Evolutionary conservation across 2,329 filamentous ascomycete genomes (phyloP).

Genomic region (Monosporascus sp.): DNA sequence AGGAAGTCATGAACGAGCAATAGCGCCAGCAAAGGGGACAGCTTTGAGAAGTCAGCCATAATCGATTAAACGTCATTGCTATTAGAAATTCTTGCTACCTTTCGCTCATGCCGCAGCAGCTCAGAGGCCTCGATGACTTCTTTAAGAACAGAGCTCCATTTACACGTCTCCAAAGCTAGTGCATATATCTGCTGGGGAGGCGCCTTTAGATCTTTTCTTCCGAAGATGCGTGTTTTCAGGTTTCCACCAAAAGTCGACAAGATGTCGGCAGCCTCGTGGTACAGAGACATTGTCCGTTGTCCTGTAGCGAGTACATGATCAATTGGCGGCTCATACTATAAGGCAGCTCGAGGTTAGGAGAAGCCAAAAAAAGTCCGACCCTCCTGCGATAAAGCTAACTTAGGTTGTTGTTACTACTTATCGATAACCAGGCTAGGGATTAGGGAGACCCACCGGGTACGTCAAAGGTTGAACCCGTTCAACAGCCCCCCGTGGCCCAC

Average conservation of each 20-base stretch:
- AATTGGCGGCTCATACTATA: slow-evolving; percentile 1
- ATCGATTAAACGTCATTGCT: not conserved
- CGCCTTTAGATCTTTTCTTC: slow-evolving; percentile 67
- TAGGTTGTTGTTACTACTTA: too few species aligned
- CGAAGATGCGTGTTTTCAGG: slow-evolving; percentile 80
- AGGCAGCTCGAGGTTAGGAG: too few species aligned
- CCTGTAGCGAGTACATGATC: slow-evolving; percentile 7
- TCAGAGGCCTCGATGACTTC: slow-evolving; percentile 82
- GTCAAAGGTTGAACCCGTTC: too few species aligned
- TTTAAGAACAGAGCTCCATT: slow-evolving; percentile 82
- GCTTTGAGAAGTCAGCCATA: slow-evolving; percentile 40
- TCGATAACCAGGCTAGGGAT: too few species aligned
- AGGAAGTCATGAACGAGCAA: slow-evolving; percentile 84
- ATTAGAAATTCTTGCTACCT: slow-evolving; percentile 49
- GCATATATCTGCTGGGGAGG: slow-evolving; percentile 80
- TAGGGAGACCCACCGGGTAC: too few species aligned
- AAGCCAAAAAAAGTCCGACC: too few species aligned
- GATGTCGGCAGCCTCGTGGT: slow-evolving; percentile 81
- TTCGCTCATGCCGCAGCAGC: slow-evolving; percentile 73
- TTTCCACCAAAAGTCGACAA: slow-evolving; percentile 71
- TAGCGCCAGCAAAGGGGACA: slow-evolving; percentile 73
- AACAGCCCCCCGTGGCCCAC: too few species aligned
- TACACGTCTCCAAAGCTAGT: slow-evolving; percentile 76
- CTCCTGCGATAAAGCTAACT: too few species aligned
- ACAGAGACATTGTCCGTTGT: slow-evolving; percentile 70